Conservation (phyloP, 23 red algal genomes). For the Gracilaria gracilis region DNA sequence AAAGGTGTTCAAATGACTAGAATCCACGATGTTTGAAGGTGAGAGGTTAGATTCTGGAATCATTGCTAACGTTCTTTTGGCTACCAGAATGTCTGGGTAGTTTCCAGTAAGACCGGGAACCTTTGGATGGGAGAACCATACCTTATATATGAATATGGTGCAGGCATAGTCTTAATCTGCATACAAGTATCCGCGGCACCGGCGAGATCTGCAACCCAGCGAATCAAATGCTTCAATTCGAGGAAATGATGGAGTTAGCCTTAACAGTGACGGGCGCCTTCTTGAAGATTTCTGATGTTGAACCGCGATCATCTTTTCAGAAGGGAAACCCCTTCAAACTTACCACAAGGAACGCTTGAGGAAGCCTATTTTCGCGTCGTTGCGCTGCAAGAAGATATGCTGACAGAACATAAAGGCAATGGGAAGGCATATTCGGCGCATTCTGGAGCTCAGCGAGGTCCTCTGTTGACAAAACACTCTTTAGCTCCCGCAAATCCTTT, state of each 20-base stretch:
- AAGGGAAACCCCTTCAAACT: background rate
- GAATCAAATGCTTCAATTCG: conserved; percentile 54
- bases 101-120: too few relatives aligned
- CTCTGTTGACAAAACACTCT: conserved; percentile 41
- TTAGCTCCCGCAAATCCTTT: conserved; percentile 57
- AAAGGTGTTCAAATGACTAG: conserved; percentile 70
- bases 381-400: conserved; percentile 52
- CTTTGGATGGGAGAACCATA: conserved; percentile 14
- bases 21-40: background rate
- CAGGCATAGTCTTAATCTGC: conserved; percentile 74
- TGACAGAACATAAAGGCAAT: conserved; percentile 65
- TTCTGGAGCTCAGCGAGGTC: conserved; percentile 64
- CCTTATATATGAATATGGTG: conserved; percentile 70
- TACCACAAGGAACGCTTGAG: conserved; percentile 67
- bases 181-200: conserved; percentile 67
- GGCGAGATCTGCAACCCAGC: conserved; percentile 73
- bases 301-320: background rate
- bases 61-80: too few relatives aligned
- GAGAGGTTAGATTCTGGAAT: background rate
- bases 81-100: too few relatives aligned
- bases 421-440: conserved; percentile 48
- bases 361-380: conserved; percentile 16
- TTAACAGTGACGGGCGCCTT: background rate
- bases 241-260: background rate
- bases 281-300: background rate